These are phyloP conservation scores for Yarrowia divulgata DNA, from an alignment of 805 yeast species.

Conservation along the genomic window DNA sequence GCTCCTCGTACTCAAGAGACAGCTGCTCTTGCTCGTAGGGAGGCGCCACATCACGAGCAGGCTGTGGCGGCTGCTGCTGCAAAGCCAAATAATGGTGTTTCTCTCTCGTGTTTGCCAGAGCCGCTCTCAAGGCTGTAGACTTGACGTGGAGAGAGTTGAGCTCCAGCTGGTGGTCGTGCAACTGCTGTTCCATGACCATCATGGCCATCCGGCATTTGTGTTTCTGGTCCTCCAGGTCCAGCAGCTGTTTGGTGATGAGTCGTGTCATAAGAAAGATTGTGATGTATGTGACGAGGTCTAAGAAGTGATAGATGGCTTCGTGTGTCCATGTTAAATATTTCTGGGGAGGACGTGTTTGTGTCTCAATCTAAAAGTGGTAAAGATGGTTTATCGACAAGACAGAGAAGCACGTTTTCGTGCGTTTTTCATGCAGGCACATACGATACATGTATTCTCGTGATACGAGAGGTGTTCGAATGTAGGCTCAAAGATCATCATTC, in stretches of 20 bases:
- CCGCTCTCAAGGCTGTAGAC: background rate
- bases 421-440: background rate
- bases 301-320: background rate
- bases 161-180: slow-evolving; percentile 10
- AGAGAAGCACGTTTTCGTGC: background rate
- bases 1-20: background rate
- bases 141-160: background rate
- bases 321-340: background rate
- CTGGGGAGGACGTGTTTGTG: background rate
- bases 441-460: too few relatives aligned
- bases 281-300: background rate
- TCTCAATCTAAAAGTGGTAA: background rate
- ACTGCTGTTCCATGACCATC: slow-evolving; percentile 12
- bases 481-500: too few relatives aligned
- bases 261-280: slow-evolving; percentile 2
- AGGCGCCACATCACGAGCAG: background rate
- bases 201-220: slow-evolving; percentile 22
- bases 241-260: slow-evolving; percentile 7
- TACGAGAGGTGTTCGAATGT: too few relatives aligned
- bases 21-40: slow-evolving; percentile 4
- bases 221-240: slow-evolving; percentile 19
- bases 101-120: background rate
- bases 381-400: slow-evolving; percentile 1
- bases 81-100: background rate
- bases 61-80: background rate